Conservation (phyloP, 1,139 yeast genomes). For the Saccharomyces hybrid region DNA sequence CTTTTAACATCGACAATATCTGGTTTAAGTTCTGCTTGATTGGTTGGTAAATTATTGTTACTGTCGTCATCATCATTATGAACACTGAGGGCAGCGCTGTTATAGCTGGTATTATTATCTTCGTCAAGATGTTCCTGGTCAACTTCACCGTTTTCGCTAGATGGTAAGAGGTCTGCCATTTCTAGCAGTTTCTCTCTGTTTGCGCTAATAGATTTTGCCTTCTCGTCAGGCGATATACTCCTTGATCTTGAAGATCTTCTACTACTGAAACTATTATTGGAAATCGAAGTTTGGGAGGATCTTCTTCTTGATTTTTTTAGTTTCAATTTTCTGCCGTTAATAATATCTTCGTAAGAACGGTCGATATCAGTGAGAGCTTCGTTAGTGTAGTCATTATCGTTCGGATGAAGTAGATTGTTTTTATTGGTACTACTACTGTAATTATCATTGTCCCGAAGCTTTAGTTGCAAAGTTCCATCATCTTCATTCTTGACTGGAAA, state of each 20-base stretch:
- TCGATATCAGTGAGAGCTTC: constrained; percentile 9
- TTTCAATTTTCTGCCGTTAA: constrained; percentile 20
- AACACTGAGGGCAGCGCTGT: background rate
- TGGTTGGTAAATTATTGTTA: background rate
- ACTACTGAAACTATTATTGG: constrained; percentile 2
- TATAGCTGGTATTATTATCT: background rate
- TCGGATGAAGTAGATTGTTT: constrained; percentile 7
- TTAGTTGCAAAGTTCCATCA: constrained; percentile 1
- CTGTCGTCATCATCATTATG: background rate
- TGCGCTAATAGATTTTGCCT: constrained; percentile 32
- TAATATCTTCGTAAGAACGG: constrained; percentile 20
- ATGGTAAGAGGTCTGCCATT: constrained; percentile 38
- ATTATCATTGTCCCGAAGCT: background rate
- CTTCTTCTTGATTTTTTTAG: constrained; percentile 16
- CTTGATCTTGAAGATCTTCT: constrained; percentile 13
- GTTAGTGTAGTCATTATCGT: background rate
- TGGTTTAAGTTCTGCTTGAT: background rate
- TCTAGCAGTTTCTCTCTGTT: constrained; percentile 55
- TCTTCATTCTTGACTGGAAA: constrained; percentile 6
- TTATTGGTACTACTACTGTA: background rate
- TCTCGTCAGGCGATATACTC: constrained; percentile 27
- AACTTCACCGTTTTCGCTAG: constrained; percentile 2
- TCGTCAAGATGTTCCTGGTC: background rate
- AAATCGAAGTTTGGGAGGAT: constrained; percentile 10
- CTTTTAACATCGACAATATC: background rate